Evolutionary conservation across 2,329 filamentous ascomycete genomes (phyloP).

Genomic region (Moelleriella libera): DNA sequence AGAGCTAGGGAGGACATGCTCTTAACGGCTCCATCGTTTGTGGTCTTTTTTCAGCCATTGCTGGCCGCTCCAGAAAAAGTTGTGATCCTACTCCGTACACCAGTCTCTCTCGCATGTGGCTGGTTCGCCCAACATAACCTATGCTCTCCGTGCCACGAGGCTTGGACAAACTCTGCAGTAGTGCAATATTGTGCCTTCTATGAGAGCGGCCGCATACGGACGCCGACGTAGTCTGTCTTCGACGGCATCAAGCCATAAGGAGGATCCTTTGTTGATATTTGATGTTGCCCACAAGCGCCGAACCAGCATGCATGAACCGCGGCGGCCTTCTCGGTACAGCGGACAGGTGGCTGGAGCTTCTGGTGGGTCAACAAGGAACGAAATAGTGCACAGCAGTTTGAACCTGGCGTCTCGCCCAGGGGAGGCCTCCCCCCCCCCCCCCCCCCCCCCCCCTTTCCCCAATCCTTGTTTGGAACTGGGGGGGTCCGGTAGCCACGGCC

Average conservation of each 20-base stretch:
- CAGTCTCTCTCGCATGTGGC: neutral
- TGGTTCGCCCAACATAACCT: neutral
- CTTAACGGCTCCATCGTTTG: neutral
- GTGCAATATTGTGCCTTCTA: too few species aligned
- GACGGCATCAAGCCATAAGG: neutral
- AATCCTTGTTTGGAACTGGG: neutral
- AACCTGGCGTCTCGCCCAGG: neutral
- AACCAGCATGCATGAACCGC: slow-evolving; percentile 6
- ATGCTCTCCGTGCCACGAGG: neutral
- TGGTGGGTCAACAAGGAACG: slow-evolving; percentile 1
- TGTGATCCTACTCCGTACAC: neutral
- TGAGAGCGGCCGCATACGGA: too few species aligned
- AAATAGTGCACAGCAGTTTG: neutral
- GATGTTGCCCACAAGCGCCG: neutral
- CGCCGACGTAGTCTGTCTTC: neutral
- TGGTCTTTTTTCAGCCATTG: neutral
- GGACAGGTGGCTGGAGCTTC: neutral
- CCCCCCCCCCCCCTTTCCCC: neutral
- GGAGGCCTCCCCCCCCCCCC: neutral
- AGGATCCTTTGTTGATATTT: slow-evolving; percentile 4
- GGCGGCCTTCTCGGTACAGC: slow-evolving; percentile 1
- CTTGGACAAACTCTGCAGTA: neutral
- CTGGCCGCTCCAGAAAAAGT: neutral
- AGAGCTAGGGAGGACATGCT: neutral
- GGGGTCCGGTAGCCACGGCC: slow-evolving; percentile 3